These are phyloP conservation scores for Trypanosoma theileri DNA, from an alignment of 208 protist genomes.

Conservation along the genomic window DNA sequence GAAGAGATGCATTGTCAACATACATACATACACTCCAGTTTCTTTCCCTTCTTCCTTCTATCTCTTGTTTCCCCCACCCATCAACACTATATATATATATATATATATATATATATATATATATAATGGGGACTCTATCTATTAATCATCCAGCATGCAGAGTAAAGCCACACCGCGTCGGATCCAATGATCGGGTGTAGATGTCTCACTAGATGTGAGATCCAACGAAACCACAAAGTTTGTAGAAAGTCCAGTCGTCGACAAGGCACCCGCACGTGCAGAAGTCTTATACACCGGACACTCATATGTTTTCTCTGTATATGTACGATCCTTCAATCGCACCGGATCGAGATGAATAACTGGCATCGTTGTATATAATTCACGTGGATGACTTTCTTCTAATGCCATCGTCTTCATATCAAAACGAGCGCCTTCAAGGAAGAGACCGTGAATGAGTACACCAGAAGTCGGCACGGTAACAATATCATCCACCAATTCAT, in stretches of 20 bases:
- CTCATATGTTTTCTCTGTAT: slow-evolving; percentile 55
- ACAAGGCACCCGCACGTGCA: slow-evolving; percentile 84
- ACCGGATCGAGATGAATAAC: slow-evolving; percentile 92
- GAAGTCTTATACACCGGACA: slow-evolving; percentile 95
- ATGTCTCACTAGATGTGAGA: slow-evolving; percentile 47
- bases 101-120: slow-evolving; percentile 13
- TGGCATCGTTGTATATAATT: slow-evolving; percentile 85
- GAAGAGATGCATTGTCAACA: not conserved
- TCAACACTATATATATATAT: slow-evolving; percentile 13
- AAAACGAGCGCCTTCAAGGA: slow-evolving; percentile 89
- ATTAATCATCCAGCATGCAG: slow-evolving; percentile 92
- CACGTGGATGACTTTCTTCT: slow-evolving; percentile 79
- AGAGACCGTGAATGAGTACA: slow-evolving; percentile 93
- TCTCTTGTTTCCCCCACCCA: not conserved
- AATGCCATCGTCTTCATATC: slow-evolving; percentile 44
- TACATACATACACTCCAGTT: not conserved
- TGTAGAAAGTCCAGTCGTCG: slow-evolving; percentile 90
- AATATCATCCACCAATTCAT: slow-evolving; percentile 73
- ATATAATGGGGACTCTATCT: not conserved
- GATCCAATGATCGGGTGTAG: slow-evolving; percentile 88
- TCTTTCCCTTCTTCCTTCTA: slow-evolving; percentile 5
- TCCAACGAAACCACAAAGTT: slow-evolving; percentile 93
- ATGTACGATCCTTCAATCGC: slow-evolving; percentile 32
- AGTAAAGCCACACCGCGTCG: slow-evolving; percentile 90
- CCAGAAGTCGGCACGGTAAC: slow-evolving; percentile 55